Conservation (phyloP, 2,329 filamentous ascomycete genomes). For the Aspergillus flavus region DNA sequence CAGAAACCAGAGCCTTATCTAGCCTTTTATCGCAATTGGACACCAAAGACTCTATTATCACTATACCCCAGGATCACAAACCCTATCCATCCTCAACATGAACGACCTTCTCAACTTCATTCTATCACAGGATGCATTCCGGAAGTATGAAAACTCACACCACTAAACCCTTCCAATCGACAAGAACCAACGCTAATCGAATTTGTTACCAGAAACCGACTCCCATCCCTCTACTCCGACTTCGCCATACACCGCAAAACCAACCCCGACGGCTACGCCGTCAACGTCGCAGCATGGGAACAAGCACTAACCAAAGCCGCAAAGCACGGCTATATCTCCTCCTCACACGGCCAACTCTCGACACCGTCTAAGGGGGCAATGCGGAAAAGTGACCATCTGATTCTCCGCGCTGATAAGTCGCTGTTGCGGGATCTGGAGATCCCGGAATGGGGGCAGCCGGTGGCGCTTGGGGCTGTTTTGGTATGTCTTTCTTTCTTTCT, state of each 20-base stretch:
- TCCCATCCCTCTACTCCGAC: slow-evolving; percentile 87
- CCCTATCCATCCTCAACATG: slow-evolving; percentile 27
- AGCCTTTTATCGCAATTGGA: neutral
- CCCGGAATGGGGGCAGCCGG: slow-evolving; percentile 76
- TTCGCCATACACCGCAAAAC: slow-evolving; percentile 72
- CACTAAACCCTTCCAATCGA: neutral
- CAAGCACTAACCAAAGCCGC: slow-evolving; percentile 71
- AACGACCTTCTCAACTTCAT: slow-evolving; percentile 70
- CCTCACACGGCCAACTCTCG: slow-evolving; percentile 29
- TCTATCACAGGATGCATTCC: slow-evolving; percentile 61
- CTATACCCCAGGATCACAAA: neutral
- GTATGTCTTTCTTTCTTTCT: slow-evolving; percentile 36
- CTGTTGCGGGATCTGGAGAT: slow-evolving; percentile 73
- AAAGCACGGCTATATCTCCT: slow-evolving; percentile 61
- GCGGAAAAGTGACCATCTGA: slow-evolving; percentile 49
- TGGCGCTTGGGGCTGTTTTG: slow-evolving; percentile 78
- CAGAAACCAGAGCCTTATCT: neutral
- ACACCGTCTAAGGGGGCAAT: slow-evolving; percentile 7
- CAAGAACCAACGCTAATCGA: neutral
- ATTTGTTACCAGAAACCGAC: slow-evolving; percentile 60
- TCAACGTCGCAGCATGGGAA: slow-evolving; percentile 80
- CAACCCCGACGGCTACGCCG: slow-evolving; percentile 82
- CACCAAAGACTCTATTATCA: neutral
- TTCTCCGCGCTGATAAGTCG: slow-evolving; percentile 59
- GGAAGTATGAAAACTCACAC: slow-evolving; percentile 49